Percentiles rank a stretch among this genome's conserved stretches.
Conservation (phyloP, 768 basidiomycete genomes). For the Multifurca ochricompacta region DNA sequence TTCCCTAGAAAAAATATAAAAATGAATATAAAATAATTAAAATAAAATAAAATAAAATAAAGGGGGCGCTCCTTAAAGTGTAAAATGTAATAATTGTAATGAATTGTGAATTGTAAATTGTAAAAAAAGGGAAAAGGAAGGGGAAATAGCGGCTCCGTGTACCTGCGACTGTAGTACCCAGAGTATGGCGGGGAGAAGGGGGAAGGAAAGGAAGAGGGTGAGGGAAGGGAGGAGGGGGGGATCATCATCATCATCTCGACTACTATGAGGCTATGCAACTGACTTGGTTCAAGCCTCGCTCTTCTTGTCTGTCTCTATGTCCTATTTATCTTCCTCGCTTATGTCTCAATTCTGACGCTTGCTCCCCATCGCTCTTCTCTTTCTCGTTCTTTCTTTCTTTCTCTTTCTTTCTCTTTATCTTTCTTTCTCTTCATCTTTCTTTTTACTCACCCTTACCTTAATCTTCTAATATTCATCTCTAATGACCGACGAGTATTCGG, state of each 20-base stretch:
- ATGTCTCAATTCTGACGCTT: conserved; percentile 14
- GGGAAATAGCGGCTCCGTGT: no score
- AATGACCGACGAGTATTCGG: conserved; percentile 21
- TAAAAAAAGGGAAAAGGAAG: neutral
- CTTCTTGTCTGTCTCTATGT: conserved; percentile 10
- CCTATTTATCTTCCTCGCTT: conserved; percentile 21
- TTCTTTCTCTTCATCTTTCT: conserved; percentile 6
- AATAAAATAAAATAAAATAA: no score
- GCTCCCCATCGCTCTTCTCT: conserved; percentile 13
- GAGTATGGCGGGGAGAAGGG: no score
- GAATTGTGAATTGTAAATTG: neutral
- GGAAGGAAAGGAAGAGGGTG: neutral
- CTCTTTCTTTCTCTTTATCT: neutral
- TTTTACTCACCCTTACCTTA: conserved; percentile 16
- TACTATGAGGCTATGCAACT: conserved; percentile 11
- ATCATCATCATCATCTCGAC: conserved; percentile 5
- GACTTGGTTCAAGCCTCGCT: neutral
- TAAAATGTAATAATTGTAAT: no score
- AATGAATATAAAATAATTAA: no score
- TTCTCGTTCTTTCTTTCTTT: neutral
- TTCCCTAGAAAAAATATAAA: no score
- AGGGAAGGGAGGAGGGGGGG: neutral
- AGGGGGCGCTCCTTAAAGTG: no score
- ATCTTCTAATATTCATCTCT: conserved; percentile 17
- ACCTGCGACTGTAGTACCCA: no score